Base-by-base conservation (phyloP, 1,284 basidiomycete species). In the Rhodotorula sp. region DNA sequence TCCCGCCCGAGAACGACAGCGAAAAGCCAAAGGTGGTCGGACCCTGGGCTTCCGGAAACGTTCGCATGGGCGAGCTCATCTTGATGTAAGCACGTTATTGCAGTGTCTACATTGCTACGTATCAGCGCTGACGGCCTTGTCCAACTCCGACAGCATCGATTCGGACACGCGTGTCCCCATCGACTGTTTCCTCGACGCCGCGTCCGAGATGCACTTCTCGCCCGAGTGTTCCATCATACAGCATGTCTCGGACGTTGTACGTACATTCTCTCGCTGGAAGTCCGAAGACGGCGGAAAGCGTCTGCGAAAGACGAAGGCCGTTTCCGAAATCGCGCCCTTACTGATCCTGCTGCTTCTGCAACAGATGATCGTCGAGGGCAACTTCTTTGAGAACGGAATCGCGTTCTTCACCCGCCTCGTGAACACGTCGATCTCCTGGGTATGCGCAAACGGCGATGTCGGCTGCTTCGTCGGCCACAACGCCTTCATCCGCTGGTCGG, bases 401-500 rank as follows among this genome's bases (percentile, higher is more conserved):
- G 87, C 90, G 1, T 89, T 89, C 82, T 93, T 94, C 83, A 72
- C 70, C 3, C 43, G 34, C 1, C 26, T 69, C n/a, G 63, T 65
- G 43, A 68, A 68, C 57, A 60, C 56, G 5, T 48, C 43, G 0
- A 68, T 72, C 57, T 7, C 7, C 18, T 71, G 65, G 65, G 69
- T 67, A 39, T 23, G 21, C 26, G n/a, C 69, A 2, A 67, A 67
- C 51, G 69, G 69, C 29, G 69, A 67, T 20, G 46, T 57, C 71
- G 81, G 91, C 0, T 91, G 91, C 2, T 93, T 93, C 78, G 90
- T 93, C 72, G 92, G 92, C 0, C 92, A 93, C 81, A 93, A 93
- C 71, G 91, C 91, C 3, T 93, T 92, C 83, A 83, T 93, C 51
- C 87, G 91, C 21, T 93, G 92, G 91, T 86, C 86, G 8, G 91